phyloP scores from a whole-genome alignment of 805 yeast genomes.

The Yamadazyma akitaensis region DNA sequence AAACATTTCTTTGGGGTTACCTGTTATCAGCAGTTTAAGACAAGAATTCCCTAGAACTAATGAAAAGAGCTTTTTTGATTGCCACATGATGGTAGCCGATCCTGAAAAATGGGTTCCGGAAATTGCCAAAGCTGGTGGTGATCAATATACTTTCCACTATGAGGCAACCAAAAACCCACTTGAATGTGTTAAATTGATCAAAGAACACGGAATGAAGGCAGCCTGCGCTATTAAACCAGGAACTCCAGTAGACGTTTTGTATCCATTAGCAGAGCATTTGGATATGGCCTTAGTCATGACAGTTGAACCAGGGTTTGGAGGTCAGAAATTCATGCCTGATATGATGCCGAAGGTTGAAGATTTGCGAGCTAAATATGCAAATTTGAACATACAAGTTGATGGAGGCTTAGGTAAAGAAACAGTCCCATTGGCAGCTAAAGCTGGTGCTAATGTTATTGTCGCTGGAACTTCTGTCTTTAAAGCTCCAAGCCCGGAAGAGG shows the following conservation, averaged over 20 bases:
- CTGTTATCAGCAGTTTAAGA: constrained; percentile 76
- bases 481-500: constrained; percentile 74
- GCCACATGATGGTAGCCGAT: constrained; percentile 95
- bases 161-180: constrained; percentile 84
- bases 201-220: constrained; percentile 79
- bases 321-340: constrained; percentile 90
- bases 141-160: constrained; percentile 92
- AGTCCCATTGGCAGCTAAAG: constrained; percentile 82
- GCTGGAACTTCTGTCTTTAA: constrained; percentile 95
- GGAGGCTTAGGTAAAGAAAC: constrained; percentile 92
- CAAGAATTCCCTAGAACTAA: constrained; percentile 68
- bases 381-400: constrained; percentile 89
- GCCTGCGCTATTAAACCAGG: constrained; percentile 95
- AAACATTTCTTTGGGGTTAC: constrained; percentile 91
- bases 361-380: constrained; percentile 70
- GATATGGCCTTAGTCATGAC: constrained; percentile 99
- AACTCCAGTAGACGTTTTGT: constrained; percentile 80
- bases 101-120: constrained; percentile 95
- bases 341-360: constrained; percentile 95
- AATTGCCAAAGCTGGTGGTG: constrained; percentile 91
- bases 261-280: constrained; percentile 67
- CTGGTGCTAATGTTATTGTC: constrained; percentile 97
- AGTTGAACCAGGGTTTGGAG: constrained; percentile 99
- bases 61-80: constrained; percentile 65
- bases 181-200: constrained; percentile 71